phyloP scores from a whole-genome alignment of 148 eudicot genomes.

The Persicaria tinctoria region DNA sequence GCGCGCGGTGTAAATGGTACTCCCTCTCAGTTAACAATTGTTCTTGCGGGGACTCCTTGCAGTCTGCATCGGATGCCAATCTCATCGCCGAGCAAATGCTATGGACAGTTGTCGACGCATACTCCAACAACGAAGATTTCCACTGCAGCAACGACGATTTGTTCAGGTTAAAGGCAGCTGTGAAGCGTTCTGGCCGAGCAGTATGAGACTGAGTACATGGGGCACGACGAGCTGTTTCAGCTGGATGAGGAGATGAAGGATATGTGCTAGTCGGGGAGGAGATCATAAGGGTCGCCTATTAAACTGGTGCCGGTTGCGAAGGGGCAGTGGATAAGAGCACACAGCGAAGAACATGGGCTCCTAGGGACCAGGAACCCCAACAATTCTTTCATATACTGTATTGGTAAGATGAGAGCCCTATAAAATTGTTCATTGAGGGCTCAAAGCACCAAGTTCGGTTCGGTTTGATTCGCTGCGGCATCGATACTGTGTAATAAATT shows the following conservation, averaged over 20 bases:
- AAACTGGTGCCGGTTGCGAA: conserved; percentile 30
- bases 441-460: no score
- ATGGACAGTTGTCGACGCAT: conserved; percentile 38
- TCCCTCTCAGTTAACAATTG: no score
- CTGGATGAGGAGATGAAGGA: conserved; percentile 29
- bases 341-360: conserved; percentile 42
- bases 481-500: neutral
- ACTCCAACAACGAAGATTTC: conserved; percentile 36
- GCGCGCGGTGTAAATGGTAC: no score
- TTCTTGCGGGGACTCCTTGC: conserved; percentile 26
- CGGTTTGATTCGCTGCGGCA: conserved; percentile 16
- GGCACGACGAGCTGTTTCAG: conserved; percentile 19
- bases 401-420: conserved; percentile 32
- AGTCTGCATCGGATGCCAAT: conserved; percentile 32
- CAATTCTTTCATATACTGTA: conserved; percentile 31
- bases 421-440: conserved; percentile 23
- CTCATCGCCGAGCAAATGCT: conserved; percentile 38
- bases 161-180: conserved; percentile 34
- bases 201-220: conserved; percentile 28
- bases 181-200: conserved; percentile 35
- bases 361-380: conserved; percentile 32
- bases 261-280: conserved; percentile 34
- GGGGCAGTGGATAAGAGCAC: conserved; percentile 23
- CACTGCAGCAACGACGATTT: conserved; percentile 39
- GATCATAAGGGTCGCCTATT: conserved; percentile 23